Evolutionary conservation across 2,329 filamentous ascomycete genomes (phyloP).

Genomic region (Fusarium sp.): DNA sequence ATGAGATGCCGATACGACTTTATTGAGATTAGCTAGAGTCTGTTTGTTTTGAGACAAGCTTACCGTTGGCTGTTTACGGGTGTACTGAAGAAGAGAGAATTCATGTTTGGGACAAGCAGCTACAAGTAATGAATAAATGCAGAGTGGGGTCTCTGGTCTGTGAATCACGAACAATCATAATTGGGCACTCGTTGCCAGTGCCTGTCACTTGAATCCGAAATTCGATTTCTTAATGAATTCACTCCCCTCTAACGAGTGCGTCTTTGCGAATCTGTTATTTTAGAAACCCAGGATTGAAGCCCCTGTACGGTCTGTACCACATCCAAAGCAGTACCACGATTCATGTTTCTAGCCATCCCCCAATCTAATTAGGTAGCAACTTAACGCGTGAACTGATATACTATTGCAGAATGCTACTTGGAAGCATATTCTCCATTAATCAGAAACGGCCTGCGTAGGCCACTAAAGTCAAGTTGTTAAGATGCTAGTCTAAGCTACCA

Average conservation of each 20-base stretch:
- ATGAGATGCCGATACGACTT: accelerated
- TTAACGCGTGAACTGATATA: too few relatives aligned
- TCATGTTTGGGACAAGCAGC: too few relatives aligned
- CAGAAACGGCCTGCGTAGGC: neutral
- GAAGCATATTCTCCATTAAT: too few relatives aligned
- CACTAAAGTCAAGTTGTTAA: neutral
- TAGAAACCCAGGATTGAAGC: too few relatives aligned
- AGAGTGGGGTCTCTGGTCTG: neutral
- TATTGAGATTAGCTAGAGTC: neutral
- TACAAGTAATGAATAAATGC: neutral
- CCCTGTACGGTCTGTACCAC: too few relatives aligned
- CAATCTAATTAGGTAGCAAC: too few relatives aligned
- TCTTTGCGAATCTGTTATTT: too few relatives aligned
- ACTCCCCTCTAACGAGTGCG: neutral
- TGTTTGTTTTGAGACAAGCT: neutral
- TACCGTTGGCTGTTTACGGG: neutral
- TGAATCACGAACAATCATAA: neutral
- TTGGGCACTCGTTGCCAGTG: neutral
- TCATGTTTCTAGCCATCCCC: too few relatives aligned
- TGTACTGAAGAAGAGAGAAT: neutral
- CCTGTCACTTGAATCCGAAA: neutral
- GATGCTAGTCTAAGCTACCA: neutral
- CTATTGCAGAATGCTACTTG: too few relatives aligned
- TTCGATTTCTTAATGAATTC: neutral
- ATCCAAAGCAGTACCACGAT: too few relatives aligned